phyloP scores from a whole-genome alignment of 208 protist species.

The Naegleria lovaniensis region DNA sequence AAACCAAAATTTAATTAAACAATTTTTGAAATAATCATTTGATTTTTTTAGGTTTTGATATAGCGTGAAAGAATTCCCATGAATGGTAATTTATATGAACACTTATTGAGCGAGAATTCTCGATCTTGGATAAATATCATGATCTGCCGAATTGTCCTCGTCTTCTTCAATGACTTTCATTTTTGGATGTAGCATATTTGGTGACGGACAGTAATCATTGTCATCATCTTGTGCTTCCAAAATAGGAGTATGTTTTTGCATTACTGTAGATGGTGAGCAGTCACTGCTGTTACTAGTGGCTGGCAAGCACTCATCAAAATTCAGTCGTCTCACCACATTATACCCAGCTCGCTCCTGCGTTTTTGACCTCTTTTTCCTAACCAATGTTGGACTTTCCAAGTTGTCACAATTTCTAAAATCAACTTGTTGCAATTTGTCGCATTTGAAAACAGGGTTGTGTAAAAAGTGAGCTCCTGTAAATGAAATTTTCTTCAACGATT shows the following conservation, averaged over 20 bases:
- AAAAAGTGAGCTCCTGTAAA: neutral
- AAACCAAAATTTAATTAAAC: no score
- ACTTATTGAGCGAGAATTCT: no score
- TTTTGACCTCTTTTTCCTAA: neutral
- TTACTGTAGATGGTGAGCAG: neutral
- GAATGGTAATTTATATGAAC: no score
- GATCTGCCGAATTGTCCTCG: neutral
- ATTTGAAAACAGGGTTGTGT: neutral
- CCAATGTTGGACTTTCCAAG: neutral
- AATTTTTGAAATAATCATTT: no score
- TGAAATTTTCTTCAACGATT: neutral
- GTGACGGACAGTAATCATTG: neutral
- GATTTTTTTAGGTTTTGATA: no score
- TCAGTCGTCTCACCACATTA: neutral
- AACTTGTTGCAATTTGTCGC: neutral
- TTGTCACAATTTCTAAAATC: neutral
- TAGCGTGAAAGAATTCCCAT: no score
- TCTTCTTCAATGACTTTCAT: neutral
- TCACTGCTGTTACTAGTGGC: neutral
- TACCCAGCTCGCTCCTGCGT: neutral
- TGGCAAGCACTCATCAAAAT: neutral
- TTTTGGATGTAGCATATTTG: neutral
- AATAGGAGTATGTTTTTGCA: neutral
- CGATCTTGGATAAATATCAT: no score
- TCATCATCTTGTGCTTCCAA: neutral